Evolutionary conservation across 305 asterid species (phyloP), one percentile per base, ranked within the genome.

Genomic region (Solanum hybrid): DNA sequence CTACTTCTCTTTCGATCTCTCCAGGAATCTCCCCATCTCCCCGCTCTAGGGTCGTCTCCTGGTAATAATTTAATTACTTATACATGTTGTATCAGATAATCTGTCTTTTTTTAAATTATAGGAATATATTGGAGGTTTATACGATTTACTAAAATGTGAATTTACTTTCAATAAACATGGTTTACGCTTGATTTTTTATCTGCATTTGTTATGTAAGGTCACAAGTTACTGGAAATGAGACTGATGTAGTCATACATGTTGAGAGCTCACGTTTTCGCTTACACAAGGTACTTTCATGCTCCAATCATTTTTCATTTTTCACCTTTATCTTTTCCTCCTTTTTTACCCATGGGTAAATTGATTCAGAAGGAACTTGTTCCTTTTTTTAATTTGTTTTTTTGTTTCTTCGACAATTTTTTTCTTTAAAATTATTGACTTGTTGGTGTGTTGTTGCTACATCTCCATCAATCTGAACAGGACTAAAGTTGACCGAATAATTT

Each of bases 241-340:
- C 93, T 27, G 94, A 93, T 60, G 95, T 93, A 89, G 94, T 90
- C 77, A 87, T 93, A 86, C 78, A 71, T 86, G 94, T 93, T 76
- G 90, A 92, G 42, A 69, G 86, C 79, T 90, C 94, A 14, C 71
- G 88, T 90, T 92, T 92, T 71, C 91, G 88, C 82, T 75, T 93
- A 56, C 93, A 92, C 7, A 92, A 93, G 94, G 94, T 93, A 89
- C 56, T 35, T 4, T 19, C 36, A 7, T 89, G 71, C 64, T 84
- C 35, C 29, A 38, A 26, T 7, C 12, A 37, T 9, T 40, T 66
- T 45, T 26, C 24, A 86, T 32, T 86, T 8, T 81, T 35, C 26
- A 66, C 9, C 10, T 36, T 2, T 86, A 13, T 66, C n/a, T 35
- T 27, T 10, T 64, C 37, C 8, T 69, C 1, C 15, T 8, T 36